Percentiles rank a stretch among this genome's conserved stretches.
phyloP scores from a whole-genome alignment of 805 yeast species.

The Zygosaccharomyces kombuchaensis region DNA sequence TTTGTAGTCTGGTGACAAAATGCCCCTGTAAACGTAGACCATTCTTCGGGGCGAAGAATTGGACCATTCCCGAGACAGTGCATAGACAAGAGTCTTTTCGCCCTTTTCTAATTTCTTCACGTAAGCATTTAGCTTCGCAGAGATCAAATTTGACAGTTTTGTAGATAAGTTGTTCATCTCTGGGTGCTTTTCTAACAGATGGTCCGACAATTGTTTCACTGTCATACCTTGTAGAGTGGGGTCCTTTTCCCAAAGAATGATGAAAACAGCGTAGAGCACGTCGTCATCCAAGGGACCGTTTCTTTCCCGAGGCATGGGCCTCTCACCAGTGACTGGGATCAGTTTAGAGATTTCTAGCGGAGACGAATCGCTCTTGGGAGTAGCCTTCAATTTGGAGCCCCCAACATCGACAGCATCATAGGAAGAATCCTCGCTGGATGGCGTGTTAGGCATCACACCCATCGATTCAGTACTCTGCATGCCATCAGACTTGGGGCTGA shows the following conservation, averaged over 20 bases:
- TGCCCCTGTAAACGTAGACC: conserved; percentile 82
- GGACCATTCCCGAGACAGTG: conserved; percentile 84
- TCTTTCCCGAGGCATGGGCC: conserved; percentile 67
- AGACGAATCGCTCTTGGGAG: conserved; percentile 24
- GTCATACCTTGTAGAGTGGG: conserved; percentile 75
- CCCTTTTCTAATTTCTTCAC: conserved; percentile 84
- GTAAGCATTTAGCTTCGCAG: conserved; percentile 80
- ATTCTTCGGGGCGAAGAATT: conserved; percentile 84
- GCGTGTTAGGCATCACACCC: conserved; percentile 21
- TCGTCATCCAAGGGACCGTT: conserved; percentile 55
- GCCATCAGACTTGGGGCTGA: conserved; percentile 14
- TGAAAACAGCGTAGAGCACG: conserved; percentile 70
- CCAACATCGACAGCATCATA: conserved; percentile 3
- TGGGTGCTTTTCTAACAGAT: conserved; percentile 68
- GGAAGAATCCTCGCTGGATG: conserved; percentile 13
- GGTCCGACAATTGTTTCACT: conserved; percentile 82
- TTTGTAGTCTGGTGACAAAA: conserved; percentile 70
- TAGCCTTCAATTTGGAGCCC: conserved; percentile 13
- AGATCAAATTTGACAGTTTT: conserved; percentile 73
- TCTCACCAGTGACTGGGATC: conserved; percentile 73
- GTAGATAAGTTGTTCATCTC: conserved; percentile 79
- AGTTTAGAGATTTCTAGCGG: conserved; percentile 55
- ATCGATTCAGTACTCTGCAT: conserved; percentile 18
- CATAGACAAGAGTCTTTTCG: conserved; percentile 65
- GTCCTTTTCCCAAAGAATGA: conserved; percentile 65